These are phyloP conservation scores for Calonectria naviculata DNA, from an alignment of 2,329 filamentous ascomycete species.

Conservation along the genomic window DNA sequence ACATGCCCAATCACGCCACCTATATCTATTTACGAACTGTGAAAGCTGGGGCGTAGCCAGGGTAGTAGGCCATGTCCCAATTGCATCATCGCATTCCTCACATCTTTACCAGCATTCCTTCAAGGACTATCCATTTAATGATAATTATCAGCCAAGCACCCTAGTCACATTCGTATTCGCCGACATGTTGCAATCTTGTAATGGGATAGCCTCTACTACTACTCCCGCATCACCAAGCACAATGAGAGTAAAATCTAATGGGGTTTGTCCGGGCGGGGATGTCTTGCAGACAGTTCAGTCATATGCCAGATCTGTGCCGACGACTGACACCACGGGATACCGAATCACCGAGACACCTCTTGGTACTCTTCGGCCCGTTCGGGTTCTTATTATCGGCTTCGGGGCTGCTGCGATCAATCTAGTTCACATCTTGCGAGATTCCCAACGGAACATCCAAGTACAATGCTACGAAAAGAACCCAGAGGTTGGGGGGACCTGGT, in stretches of 20 bases:
- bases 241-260: neutral
- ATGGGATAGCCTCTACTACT: neutral
- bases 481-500: slow-evolving; percentile 4
- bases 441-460: neutral
- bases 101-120: neutral
- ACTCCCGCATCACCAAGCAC: neutral
- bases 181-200: too few relatives aligned
- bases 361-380: neutral
- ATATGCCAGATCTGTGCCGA: neutral
- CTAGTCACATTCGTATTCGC: too few relatives aligned
- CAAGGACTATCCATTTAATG: neutral
- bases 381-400: neutral
- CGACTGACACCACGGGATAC: neutral
- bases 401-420: neutral
- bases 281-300: neutral
- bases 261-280: neutral
- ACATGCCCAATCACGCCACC: neutral
- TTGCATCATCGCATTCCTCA: slow-evolving; percentile 2
- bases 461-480: slow-evolving; percentile 9
- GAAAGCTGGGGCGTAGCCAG: too few relatives aligned
- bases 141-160: neutral
- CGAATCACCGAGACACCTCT: neutral
- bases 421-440: neutral
- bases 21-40: neutral
- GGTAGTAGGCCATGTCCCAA: neutral